These are phyloP conservation scores for Chenopodium album DNA, from an alignment of 148 eudicot species.

Conservation along the genomic window DNA sequence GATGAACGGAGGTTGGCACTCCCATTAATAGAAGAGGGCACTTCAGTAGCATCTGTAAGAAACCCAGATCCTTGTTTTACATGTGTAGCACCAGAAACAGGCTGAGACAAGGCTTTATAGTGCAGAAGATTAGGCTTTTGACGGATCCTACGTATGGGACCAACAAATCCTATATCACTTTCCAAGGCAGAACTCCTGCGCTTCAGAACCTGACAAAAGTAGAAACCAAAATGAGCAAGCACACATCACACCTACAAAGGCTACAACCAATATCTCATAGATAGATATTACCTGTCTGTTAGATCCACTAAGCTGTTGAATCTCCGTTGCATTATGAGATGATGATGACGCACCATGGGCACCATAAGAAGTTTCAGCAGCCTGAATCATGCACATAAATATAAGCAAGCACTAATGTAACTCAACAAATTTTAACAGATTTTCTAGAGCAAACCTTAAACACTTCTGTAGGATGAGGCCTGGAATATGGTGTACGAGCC, in stretches of 20 bases:
- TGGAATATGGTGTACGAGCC: slow-evolving; percentile 87
- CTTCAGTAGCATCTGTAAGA: slow-evolving; percentile 35
- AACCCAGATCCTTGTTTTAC: slow-evolving; percentile 33
- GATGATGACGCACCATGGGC: slow-evolving; percentile 33
- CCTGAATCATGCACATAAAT: slow-evolving; percentile 32
- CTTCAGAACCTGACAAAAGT: slow-evolving; percentile 53
- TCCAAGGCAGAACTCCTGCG: slow-evolving; percentile 77
- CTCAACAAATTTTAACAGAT: background rate
- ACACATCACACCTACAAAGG: background rate
- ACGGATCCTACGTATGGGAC: slow-evolving; percentile 86
- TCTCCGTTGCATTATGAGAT: slow-evolving; percentile 40
- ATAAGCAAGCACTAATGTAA: background rate
- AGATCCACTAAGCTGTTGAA: slow-evolving; percentile 34
- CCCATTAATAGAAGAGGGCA: slow-evolving; percentile 26
- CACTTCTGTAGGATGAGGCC: slow-evolving; percentile 41
- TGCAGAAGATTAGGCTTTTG: slow-evolving; percentile 78
- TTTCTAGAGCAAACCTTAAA: slow-evolving; percentile 40
- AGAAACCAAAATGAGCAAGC: slow-evolving; percentile 4
- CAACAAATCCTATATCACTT: slow-evolving; percentile 71
- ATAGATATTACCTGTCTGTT: slow-evolving; percentile 39
- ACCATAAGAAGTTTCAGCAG: slow-evolving; percentile 29
- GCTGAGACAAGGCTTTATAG: slow-evolving; percentile 39
- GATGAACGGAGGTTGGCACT: slow-evolving; percentile 21
- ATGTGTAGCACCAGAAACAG: slow-evolving; percentile 33
- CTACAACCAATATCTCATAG: background rate